Base-by-base conservation (phyloP, 768 basidiomycete species). In the Leccinellum rugosiceps region DNA sequence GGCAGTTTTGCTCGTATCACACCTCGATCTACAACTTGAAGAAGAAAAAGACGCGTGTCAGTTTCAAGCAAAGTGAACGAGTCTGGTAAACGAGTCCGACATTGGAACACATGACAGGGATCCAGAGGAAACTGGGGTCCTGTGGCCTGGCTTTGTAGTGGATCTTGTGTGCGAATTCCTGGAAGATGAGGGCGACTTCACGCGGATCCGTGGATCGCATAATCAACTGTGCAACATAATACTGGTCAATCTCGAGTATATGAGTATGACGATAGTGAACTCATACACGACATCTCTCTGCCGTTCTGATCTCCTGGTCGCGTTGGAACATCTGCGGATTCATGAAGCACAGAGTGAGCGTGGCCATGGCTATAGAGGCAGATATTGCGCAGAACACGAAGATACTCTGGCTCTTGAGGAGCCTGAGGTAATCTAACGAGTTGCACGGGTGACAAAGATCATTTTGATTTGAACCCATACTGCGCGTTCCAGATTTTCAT, bases 371-470 rank as follows among this genome's bases (percentile, higher is more conserved):
- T 94, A 98, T 98, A 13, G 87, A 82, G 15, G 87, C 90, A 7
- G 96, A 96, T 57, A 98, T 90, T 0, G 96, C 93, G 63, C 92
- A 94, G 74, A 98, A 98, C 69, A 91, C 91, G 80, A 98, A 98
- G n/a, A 97, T 86, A 55, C 81, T 89, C 75, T 98, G 95, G 74
- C 91, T 95, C 72, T 83, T 88, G 66, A 98, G 76, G 46, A 97
- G 72, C 38, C 83, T 78, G 61, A 98, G 80, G 72, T 98, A 98
- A 70, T 98, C 96, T 67, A 99, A 76, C 17, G 90, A 79, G 68
- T 96, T 93, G 31, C 83, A 28, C 6, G 88, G 78, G 65, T 99
- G 96, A 30, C 90, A 72, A 38, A 98, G 34, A 93, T 73, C 93
- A 97, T 96, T 45, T 84, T 90, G 65, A 85, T 92, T 70, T 93